Evolutionary conservation across 129 eudicot genomes (phyloP).

Genomic region (Apium graveolens): DNA sequence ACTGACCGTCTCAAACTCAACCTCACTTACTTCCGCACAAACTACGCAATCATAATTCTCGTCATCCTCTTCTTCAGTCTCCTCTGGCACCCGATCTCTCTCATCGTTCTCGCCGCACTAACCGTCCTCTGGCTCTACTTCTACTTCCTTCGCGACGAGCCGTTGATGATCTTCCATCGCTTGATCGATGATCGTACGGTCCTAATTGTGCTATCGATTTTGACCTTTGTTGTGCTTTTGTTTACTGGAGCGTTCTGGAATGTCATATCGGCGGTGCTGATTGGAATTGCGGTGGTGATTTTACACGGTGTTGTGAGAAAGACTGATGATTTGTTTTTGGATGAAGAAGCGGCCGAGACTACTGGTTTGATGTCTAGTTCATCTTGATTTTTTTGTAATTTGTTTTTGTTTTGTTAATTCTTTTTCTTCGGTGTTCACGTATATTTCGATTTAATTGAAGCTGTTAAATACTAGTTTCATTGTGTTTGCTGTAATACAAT

Average conservation of each 20-base stretch:
- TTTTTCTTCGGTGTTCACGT: not conserved
- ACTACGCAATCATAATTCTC: conserved; percentile 41
- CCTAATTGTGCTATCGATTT: conserved; percentile 22
- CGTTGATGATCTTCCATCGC: conserved; percentile 37
- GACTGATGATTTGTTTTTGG: conserved; percentile 53
- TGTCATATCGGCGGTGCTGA: conserved; percentile 33
- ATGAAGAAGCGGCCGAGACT: conserved; percentile 44
- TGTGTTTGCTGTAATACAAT: not conserved
- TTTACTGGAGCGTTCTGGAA: conserved; percentile 41
- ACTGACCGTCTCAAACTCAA: conserved; percentile 33
- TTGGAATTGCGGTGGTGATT: conserved; percentile 39
- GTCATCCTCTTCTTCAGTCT: conserved; percentile 34
- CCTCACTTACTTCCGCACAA: conserved; percentile 46
- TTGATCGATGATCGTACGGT: conserved; percentile 36
- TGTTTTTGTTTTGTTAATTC: not conserved
- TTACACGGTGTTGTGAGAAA: conserved; percentile 55
- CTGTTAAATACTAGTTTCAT: not conserved
- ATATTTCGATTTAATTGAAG: not conserved
- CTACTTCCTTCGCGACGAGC: conserved; percentile 69
- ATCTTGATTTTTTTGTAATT: conserved; percentile 12
- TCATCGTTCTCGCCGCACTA: conserved; percentile 42
- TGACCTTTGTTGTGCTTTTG: conserved; percentile 34
- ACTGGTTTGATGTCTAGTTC: conserved; percentile 35
- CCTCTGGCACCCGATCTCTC: conserved; percentile 45
- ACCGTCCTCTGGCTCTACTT: conserved; percentile 65